These are phyloP conservation scores for Silene latifolia DNA, from an alignment of 148 eudicot genomes.

Conservation along the genomic window DNA sequence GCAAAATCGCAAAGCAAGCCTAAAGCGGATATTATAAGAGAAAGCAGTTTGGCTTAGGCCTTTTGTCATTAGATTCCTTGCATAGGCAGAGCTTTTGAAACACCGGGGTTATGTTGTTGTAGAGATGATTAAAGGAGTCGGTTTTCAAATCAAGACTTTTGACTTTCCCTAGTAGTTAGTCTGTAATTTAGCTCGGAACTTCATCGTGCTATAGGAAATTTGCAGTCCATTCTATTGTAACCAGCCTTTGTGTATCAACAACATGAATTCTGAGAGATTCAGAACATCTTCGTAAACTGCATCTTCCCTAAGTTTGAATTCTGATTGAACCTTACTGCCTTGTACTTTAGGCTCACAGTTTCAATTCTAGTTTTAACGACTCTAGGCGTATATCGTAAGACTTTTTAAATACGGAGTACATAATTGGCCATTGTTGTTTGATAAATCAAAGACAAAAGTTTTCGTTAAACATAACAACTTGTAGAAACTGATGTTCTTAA, in stretches of 20 bases:
- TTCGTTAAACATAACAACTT: no score
- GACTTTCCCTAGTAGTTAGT: not conserved
- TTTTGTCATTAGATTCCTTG: slow-evolving; percentile 68
- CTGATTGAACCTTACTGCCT: no score
- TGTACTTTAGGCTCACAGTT: no score
- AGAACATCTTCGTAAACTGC: not conserved
- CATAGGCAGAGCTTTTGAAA: not conserved
- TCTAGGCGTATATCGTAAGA: no score
- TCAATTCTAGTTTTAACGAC: no score
- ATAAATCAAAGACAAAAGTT: no score
- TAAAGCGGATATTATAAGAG: slow-evolving; percentile 84
- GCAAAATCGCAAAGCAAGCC: slow-evolving; percentile 59
- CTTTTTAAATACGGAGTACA: no score
- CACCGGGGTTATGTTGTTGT: not conserved
- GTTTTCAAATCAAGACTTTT: not conserved
- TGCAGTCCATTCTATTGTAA: not conserved
- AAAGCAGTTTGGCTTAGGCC: slow-evolving; percentile 80
- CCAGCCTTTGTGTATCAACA: not conserved
- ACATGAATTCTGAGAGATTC: not conserved
- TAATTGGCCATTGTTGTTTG: no score
- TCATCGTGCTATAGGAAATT: not conserved
- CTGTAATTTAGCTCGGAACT: not conserved
- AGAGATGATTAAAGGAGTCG: not conserved
- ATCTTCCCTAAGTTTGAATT: no score
- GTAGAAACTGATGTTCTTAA: no score